Evolutionary conservation across 2,329 filamentous ascomycete species (phyloP), one percentile per base, ranked within the genome.

Genomic region (Monosporascus sp.): DNA sequence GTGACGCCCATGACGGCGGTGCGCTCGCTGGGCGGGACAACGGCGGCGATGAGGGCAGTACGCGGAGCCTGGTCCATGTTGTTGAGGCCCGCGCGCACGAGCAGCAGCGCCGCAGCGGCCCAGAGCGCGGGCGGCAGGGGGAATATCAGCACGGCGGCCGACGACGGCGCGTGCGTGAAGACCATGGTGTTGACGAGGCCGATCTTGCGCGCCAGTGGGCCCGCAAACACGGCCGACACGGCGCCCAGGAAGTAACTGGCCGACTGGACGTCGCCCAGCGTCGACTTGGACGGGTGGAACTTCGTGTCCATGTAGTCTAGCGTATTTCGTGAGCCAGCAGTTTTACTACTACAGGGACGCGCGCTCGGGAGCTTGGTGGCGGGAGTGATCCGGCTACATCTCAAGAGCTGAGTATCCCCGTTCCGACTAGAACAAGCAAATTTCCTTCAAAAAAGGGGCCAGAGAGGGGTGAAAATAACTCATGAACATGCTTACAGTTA

Each of bases 1-100:
- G 84, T 87, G 59, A 88, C 84, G 14, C 85, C 85, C 82, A 88
- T 85, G n/a, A 85, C 83, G 0, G 84, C 85, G 0, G 85, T 88
- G 2, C 85, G 73, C 67, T 88, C 85, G 51, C 82, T 78, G 0
- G 84, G 79, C 56, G 76, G 79, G 3, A 88, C 84, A 0, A 86
- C 82, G 0, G 84, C 84, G 1, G 85, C 83, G 49, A 88, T 86
- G 53, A 88, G 82, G 0, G 85, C 84, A 1, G 84, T 73, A 2
- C 85, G 75, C 0, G 85, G 85, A 0, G 82, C 84, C 70, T 88
- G 85, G 57, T 88, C 85, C 82, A 88, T 87, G 57, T 79, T 84
- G 61, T 87, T 87, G 45, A 88, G 71, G 0, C 81, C 81, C 3
- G 82, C 75, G 5, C 85, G 77, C 20, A 87, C 65, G 26, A 86